Percentiles rank a stretch among this genome's conserved stretches.
phyloP scores from a whole-genome alignment of 768 basidiomycete species.

The Leucocoprinus birnbaumii region DNA sequence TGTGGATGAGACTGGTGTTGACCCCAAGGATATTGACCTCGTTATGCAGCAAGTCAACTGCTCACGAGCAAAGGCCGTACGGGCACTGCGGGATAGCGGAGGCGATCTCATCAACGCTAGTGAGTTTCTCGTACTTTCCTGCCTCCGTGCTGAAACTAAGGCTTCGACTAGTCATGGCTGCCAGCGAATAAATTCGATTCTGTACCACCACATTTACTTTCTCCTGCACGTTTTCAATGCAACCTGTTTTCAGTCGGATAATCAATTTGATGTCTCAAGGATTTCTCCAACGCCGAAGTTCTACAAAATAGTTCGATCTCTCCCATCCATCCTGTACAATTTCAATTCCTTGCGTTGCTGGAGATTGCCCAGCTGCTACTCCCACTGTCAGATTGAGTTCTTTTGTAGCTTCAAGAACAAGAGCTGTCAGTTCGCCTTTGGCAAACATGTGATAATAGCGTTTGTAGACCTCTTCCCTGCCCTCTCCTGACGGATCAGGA shows the following conservation, averaged over 20 bases:
- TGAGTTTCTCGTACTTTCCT: conserved; percentile 41
- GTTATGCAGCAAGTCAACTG: conserved; percentile 89
- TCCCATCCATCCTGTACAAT: conserved; percentile 82
- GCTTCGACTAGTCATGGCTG: conserved; percentile 74
- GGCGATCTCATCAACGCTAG: conserved; percentile 97
- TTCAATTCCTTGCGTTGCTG: conserved; percentile 48
- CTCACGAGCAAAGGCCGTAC: conserved; percentile 88
- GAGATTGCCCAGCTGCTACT: conserved; percentile 14
- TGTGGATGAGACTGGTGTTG: conserved; percentile 84
- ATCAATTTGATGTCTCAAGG: background rate
- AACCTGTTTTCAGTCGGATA: conserved; percentile 16
- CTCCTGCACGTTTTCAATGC: conserved; percentile 23
- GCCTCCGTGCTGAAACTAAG: background rate
- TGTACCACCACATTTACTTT: conserved; percentile 27
- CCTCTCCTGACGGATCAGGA: background rate
- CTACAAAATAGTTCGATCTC: conserved; percentile 85
- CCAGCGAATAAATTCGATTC: conserved; percentile 67
- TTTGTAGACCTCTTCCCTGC: conserved; percentile 43
- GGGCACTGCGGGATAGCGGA: conserved; percentile 85
- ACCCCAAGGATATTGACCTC: conserved; percentile 92
- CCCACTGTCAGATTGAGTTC: conserved; percentile 56
- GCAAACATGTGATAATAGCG: conserved; percentile 98
- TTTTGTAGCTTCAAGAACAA: conserved; percentile 62
- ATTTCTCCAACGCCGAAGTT: conserved; percentile 60
- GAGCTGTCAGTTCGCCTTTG: conserved; percentile 65